Evolutionary conservation across 192 early-diverging fungal genomes (phyloP).

Genomic region (Fimicolochytrium jonesii): DNA sequence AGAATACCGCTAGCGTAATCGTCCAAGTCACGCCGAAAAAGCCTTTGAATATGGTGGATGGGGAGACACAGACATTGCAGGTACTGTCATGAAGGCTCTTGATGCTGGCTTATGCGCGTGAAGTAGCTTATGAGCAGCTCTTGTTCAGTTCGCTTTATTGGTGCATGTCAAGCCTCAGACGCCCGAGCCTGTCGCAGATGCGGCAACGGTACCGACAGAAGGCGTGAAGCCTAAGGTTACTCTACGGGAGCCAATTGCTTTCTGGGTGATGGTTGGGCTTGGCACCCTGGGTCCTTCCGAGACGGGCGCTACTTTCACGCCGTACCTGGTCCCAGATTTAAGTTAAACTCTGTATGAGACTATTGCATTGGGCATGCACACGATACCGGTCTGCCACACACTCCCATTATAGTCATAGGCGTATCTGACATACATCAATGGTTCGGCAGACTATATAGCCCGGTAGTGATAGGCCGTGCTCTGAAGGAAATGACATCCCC

Average conservation of each 20-base stretch:
- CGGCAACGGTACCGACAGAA: neutral
- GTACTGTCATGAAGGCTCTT: neutral
- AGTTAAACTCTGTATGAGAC: too few relatives aligned
- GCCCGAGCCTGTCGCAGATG: neutral
- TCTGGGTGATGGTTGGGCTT: neutral
- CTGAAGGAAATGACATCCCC: too few relatives aligned
- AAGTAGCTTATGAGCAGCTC: neutral
- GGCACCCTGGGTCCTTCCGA: slow-evolving; percentile 2
- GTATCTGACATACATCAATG: too few relatives aligned
- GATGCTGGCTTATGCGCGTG: too few relatives aligned
- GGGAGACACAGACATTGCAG: neutral
- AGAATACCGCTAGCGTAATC: neutral
- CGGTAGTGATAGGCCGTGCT: too few relatives aligned
- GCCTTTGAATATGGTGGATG: too few relatives aligned
- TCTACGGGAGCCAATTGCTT: neutral
- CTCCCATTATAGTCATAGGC: too few relatives aligned
- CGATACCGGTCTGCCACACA: too few relatives aligned
- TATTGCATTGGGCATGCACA: too few relatives aligned
- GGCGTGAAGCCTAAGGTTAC: neutral
- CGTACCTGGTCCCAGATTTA: too few relatives aligned
- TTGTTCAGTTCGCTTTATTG: neutral
- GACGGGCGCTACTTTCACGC: too few relatives aligned
- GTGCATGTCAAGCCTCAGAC: neutral
- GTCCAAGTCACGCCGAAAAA: slow-evolving; percentile 5
- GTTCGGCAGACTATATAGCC: too few relatives aligned